Evolutionary conservation across 441 rosid species (phyloP).

Genomic region (Adansonia gregorii): DNA sequence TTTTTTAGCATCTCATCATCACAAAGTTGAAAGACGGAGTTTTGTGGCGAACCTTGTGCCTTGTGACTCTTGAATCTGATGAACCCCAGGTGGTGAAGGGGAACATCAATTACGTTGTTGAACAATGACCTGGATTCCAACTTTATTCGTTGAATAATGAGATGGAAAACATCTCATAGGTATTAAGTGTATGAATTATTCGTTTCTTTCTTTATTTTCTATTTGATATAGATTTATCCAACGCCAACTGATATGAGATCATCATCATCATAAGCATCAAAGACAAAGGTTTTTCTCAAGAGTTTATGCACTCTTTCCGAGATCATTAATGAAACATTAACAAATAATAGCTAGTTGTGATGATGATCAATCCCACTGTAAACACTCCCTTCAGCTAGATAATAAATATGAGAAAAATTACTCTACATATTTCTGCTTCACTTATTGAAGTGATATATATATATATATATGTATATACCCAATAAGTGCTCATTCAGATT

Average conservation of each 20-base stretch:
- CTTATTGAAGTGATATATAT: conserved; percentile 13
- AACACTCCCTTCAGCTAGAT: conserved; percentile 13
- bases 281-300: background rate
- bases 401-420: background rate
- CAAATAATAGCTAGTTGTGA: conserved; percentile 3
- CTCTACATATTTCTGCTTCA: background rate
- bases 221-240: background rate
- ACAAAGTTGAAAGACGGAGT: conserved; percentile 57
- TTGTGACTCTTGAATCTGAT: conserved; percentile 47
- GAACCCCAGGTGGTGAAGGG: conserved; percentile 30
- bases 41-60: conserved; percentile 79
- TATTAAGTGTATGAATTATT: conserved; percentile 16
- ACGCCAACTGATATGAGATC: background rate
- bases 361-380: background rate
- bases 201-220: conserved; percentile 18
- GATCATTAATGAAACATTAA: background rate
- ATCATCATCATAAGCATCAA: conserved; percentile 7
- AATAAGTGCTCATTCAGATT: conserved; percentile 9
- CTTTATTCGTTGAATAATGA: conserved; percentile 54
- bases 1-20: conserved; percentile 61
- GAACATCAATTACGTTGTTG: conserved; percentile 41
- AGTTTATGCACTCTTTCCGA: background rate
- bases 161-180: conserved; percentile 44
- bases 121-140: conserved; percentile 66
- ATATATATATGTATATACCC: background rate